Percentiles rank a stretch among this genome's conserved stretches.
These are phyloP conservation scores for Carex arenaria DNA, from an alignment of 202 grass and related monocot genomes.

Conservation along the genomic window DNA sequence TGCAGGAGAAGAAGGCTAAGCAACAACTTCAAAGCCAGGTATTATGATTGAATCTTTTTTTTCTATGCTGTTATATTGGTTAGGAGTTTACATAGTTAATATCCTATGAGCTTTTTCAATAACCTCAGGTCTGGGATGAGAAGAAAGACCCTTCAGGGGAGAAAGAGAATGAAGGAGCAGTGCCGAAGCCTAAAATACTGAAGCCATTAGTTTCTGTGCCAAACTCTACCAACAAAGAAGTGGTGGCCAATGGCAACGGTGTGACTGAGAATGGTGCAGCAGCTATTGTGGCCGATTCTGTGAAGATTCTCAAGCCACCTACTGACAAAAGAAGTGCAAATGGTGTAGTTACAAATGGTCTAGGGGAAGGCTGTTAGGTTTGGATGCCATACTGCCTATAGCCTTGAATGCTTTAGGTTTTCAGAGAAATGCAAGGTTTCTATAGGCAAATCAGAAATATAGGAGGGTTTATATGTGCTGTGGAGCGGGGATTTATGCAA, in stretches of 20 bases:
- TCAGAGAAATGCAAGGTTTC: neutral
- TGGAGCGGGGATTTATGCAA: neutral
- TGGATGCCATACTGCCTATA: neutral
- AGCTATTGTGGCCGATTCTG: constrained; percentile 19
- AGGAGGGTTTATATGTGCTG: constrained; percentile 11
- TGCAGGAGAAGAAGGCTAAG: constrained; percentile 90
- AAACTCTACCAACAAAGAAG: constrained; percentile 48
- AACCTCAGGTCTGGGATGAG: constrained; percentile 37
- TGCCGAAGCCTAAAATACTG: constrained; percentile 35
- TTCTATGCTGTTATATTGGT: neutral
- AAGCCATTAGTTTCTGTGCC: constrained; percentile 39
- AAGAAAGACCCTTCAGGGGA: constrained; percentile 32
- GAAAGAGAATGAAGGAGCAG: constrained; percentile 49
- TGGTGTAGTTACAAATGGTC: constrained; percentile 35
- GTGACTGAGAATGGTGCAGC: constrained; percentile 26
- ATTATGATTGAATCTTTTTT: constrained; percentile 9
- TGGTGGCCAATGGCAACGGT: constrained; percentile 19
- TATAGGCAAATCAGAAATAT: constrained; percentile 17
- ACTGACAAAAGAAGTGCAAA: constrained; percentile 44
- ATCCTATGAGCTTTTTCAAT: neutral
- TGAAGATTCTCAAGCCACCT: constrained; percentile 31
- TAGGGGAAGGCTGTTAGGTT: constrained; percentile 42
- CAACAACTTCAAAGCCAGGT: constrained; percentile 73
- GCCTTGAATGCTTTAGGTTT: constrained; percentile 1
- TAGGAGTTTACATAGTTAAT: neutral